Conservation (phyloP, 1,284 basidiomycete genomes). For the Omphalotus olearius region DNA sequence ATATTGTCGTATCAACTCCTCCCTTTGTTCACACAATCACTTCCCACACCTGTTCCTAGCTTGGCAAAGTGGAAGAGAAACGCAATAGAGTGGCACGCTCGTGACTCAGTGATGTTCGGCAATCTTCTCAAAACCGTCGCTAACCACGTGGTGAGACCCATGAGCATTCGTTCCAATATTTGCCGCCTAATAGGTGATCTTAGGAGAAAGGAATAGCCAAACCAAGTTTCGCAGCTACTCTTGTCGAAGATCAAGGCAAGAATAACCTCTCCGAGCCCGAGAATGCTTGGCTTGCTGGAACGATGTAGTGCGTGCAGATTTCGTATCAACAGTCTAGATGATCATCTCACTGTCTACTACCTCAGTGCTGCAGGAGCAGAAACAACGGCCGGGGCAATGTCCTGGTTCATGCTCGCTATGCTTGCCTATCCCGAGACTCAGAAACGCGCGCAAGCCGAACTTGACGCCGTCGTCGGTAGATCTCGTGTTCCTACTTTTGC, state of each 20-base stretch:
- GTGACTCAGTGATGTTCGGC: constrained; percentile 18
- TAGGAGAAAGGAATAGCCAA: constrained; percentile 15
- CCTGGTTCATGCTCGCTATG: constrained; percentile 18
- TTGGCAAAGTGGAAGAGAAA: constrained; percentile 8
- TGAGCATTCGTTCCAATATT: too few species aligned
- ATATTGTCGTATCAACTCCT: too few species aligned
- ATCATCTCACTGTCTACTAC: not conserved
- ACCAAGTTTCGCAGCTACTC: constrained; percentile 11
- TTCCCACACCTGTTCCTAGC: too few species aligned
- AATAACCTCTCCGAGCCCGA: constrained; percentile 7
- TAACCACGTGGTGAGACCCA: constrained; percentile 13
- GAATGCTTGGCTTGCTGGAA: constrained; percentile 10
- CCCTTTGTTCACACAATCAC: too few species aligned
- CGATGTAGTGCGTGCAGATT: not conserved
- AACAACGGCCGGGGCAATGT: constrained; percentile 11
- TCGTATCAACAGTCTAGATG: not conserved
- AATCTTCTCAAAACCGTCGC: not conserved
- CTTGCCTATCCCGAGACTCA: constrained; percentile 16
- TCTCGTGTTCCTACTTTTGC: constrained; percentile 18
- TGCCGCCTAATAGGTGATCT: not conserved
- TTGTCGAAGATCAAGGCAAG: constrained; percentile 7
- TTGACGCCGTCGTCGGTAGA: constrained; percentile 19
- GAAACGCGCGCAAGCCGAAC: constrained; percentile 18
- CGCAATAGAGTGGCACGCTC: constrained; percentile 15
- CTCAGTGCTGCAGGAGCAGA: constrained; percentile 11